A percentile compares a stretch with the other conserved stretches of the same genome.
Conservation (phyloP, 1,284 basidiomycete species). For the Trichosporon ovoides region DNA sequence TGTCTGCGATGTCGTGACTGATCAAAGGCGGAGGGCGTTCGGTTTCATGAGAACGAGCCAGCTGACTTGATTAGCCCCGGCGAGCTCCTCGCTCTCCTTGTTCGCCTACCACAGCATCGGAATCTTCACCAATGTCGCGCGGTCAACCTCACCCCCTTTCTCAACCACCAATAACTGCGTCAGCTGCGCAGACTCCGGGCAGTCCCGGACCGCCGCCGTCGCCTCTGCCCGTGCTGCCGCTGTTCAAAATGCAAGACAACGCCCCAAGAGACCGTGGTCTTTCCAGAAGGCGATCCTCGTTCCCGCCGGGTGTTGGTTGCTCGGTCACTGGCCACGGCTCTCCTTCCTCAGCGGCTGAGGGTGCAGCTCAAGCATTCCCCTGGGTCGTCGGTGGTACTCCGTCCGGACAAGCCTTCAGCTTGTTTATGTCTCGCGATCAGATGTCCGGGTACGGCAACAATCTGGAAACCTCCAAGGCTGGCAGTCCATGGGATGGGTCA, state of each 20-base stretch:
- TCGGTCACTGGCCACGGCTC: constrained; percentile 8
- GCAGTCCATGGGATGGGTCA: not conserved
- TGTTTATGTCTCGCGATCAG: constrained; percentile 1
- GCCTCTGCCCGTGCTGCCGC: constrained; percentile 15
- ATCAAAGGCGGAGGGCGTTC: not conserved
- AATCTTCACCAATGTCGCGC: constrained; percentile 6
- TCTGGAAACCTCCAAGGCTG: not conserved
- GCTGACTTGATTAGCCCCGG: constrained; percentile 2
- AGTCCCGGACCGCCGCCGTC: not conserved
- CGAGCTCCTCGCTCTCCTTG: not conserved
- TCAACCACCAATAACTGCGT: constrained; percentile 14
- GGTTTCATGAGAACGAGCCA: not conserved
- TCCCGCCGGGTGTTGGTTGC: constrained; percentile 27
- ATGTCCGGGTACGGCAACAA: constrained; percentile 4
- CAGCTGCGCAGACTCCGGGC: not conserved
- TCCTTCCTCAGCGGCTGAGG: not conserved
- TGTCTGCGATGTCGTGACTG: not conserved
- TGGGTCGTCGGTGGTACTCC: constrained; percentile 16
- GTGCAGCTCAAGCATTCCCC: constrained; percentile 17
- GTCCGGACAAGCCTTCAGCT: not conserved
- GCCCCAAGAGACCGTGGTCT: constrained; percentile 7
- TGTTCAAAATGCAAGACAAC: constrained; percentile 3
- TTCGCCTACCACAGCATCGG: constrained; percentile 1
- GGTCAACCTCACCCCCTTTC: constrained; percentile 15
- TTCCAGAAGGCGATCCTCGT: constrained; percentile 25